These are phyloP conservation scores for Pseudozyma thailandica DNA, from an alignment of 1,284 basidiomycete genomes.

Conservation along the genomic window DNA sequence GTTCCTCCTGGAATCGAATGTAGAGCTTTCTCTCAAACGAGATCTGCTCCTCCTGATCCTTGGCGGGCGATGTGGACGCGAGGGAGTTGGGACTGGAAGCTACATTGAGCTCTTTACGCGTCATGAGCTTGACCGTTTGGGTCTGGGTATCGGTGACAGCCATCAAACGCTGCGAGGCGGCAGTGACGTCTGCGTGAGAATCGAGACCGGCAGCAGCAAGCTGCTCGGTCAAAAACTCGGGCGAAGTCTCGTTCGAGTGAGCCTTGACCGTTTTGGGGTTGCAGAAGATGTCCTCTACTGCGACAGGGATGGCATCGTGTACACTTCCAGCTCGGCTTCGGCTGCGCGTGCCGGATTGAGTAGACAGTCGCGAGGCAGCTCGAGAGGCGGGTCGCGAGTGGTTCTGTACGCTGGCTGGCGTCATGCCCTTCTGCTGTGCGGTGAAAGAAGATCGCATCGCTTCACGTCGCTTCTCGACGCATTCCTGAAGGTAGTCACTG, in stretches of 20 bases:
- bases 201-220: conserved; percentile 22
- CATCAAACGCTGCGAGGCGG: conserved; percentile 41
- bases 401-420: conserved; percentile 7
- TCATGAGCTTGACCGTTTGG: conserved; percentile 17
- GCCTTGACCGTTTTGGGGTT: conserved; percentile 36
- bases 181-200: conserved; percentile 13
- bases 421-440: conserved; percentile 54
- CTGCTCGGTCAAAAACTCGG: conserved; percentile 29
- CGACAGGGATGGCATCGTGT: conserved; percentile 59
- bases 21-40: conserved; percentile 53
- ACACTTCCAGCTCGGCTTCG: conserved; percentile 60
- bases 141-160: conserved; percentile 19
- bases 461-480: conserved; percentile 48
- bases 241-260: conserved; percentile 42
- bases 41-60: conserved; percentile 11
- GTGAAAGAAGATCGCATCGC: conserved; percentile 51
- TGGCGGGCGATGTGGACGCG: conserved; percentile 16
- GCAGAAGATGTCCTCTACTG: conserved; percentile 60
- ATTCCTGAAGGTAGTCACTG: conserved; percentile 47
- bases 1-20: conserved; percentile 52
- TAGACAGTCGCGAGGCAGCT: conserved; percentile 50
- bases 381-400: conserved; percentile 35
- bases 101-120: conserved; percentile 15
- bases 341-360: conserved; percentile 36
- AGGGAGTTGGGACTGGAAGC: conserved; percentile 28